These are phyloP conservation scores for Lichtheimia corymbifera DNA, from an alignment of 371 early-diverging fungal species.

Conservation along the genomic window DNA sequence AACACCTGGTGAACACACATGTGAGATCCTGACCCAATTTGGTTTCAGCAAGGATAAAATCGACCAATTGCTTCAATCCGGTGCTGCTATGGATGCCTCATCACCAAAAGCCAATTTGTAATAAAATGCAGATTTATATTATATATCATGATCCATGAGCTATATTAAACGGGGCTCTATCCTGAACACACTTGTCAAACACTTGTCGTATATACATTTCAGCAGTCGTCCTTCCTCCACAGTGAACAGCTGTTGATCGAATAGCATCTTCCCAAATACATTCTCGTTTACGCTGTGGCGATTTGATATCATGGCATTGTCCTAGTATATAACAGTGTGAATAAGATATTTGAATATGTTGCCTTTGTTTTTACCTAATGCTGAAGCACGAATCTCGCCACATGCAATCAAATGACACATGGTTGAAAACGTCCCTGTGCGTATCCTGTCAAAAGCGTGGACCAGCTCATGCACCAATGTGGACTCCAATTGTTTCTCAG, in stretches of 20 bases:
- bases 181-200: conserved; percentile 37
- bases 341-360: background rate
- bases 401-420: conserved; percentile 47
- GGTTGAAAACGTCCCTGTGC: conserved; percentile 40
- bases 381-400: conserved; percentile 47
- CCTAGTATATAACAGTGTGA: conserved; percentile 17
- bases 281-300: conserved; percentile 18
- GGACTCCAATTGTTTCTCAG: conserved; percentile 36
- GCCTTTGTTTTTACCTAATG: conserved; percentile 27
- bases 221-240: conserved; percentile 27
- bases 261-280: conserved; percentile 46
- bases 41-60: conserved; percentile 36
- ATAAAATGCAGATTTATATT: background rate
- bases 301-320: conserved; percentile 35
- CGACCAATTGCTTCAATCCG: conserved; percentile 9
- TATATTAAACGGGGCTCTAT: conserved; percentile 34
- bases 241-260: conserved; percentile 38
- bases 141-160: background rate
- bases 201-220: conserved; percentile 33
- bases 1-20: conserved; percentile 56
- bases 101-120: conserved; percentile 6
- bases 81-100: conserved; percentile 19
- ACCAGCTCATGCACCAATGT: conserved; percentile 51
- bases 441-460: conserved; percentile 46
- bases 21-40: conserved; percentile 54